phyloP scores from a whole-genome alignment of 176 grass and related monocot species.

The Chloris gayana region DNA sequence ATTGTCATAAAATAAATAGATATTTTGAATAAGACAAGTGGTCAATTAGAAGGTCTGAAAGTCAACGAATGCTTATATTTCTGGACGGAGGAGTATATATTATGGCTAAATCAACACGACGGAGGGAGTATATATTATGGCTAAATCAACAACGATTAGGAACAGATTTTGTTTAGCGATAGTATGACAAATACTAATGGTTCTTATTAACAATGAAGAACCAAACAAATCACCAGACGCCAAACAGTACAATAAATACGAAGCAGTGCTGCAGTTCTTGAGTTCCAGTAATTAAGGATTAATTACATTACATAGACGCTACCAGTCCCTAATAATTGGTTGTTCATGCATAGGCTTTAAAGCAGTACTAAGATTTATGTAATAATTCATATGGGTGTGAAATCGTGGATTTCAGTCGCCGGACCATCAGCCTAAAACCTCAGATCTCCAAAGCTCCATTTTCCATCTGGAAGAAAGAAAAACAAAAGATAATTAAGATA shows the following conservation, averaged over 20 bases:
- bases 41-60: no score
- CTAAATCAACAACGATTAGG: no score
- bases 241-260: neutral
- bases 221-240: neutral
- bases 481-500: neutral
- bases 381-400: constrained; percentile 15
- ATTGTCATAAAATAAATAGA: no score
- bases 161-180: neutral
- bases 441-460: constrained; percentile 13
- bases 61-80: no score
- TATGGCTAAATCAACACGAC: no score
- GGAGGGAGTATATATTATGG: no score
- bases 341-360: constrained; percentile 7
- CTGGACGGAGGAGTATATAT: no score
- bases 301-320: constrained; percentile 20
- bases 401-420: neutral
- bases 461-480: constrained; percentile 45
- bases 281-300: constrained; percentile 4
- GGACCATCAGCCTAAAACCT: neutral
- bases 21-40: no score
- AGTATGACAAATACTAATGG: neutral
- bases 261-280: neutral
- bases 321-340: constrained; percentile 18
- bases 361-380: constrained; percentile 11
- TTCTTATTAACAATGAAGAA: neutral